Conservation (phyloP, 208 protist genomes). For the Crithidia fasciculata region DNA sequence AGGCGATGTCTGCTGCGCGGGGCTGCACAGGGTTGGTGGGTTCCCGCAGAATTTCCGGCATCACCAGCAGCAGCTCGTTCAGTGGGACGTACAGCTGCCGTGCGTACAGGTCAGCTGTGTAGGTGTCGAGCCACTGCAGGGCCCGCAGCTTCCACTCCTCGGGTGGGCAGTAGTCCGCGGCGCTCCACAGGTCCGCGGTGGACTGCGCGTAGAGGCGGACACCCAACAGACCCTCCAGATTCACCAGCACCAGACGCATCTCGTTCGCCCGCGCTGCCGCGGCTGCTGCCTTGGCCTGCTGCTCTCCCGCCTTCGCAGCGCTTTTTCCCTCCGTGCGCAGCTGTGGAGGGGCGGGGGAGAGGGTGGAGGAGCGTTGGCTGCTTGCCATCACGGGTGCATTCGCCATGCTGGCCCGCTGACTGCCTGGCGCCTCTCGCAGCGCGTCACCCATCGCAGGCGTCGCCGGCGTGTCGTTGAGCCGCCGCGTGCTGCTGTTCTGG, state of each 20-base stretch:
- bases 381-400: background rate
- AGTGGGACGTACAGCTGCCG: slow-evolving; percentile 75
- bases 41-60: slow-evolving; percentile 72
- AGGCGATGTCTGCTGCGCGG: slow-evolving; percentile 70
- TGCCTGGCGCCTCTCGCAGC: background rate
- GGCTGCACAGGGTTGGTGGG: slow-evolving; percentile 67
- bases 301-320: background rate
- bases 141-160: slow-evolving; percentile 78
- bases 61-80: slow-evolving; percentile 82
- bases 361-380: slow-evolving; percentile 12
- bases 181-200: slow-evolving; percentile 5
- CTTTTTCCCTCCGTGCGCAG: background rate
- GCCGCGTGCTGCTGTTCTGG: slow-evolving; percentile 25
- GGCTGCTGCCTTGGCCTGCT: background rate
- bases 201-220: slow-evolving; percentile 20
- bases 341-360: background rate
- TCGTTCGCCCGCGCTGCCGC: background rate
- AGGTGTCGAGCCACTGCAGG: slow-evolving; percentile 84
- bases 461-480: slow-evolving; percentile 16
- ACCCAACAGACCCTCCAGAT: slow-evolving; percentile 28
- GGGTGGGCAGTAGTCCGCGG: slow-evolving; percentile 28
- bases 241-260: background rate
- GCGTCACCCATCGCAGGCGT: slow-evolving; percentile 11
- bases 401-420: background rate
- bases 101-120: slow-evolving; percentile 66